These are phyloP conservation scores for Curvularia sp. DNA, from an alignment of 2,329 filamentous ascomycete genomes.

Conservation along the genomic window DNA sequence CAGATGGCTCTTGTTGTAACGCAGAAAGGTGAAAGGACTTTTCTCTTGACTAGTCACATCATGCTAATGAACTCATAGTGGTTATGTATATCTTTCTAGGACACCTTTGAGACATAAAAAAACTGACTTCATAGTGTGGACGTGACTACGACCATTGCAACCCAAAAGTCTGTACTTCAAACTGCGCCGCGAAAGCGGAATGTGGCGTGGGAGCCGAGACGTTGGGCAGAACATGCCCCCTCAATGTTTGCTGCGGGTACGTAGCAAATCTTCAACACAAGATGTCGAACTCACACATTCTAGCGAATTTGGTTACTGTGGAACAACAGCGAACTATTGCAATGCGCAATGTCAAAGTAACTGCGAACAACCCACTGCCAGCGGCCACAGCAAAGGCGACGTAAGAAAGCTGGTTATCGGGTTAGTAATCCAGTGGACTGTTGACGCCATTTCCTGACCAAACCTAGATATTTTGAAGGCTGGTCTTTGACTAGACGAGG, in stretches of 20 bases:
- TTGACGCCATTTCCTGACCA: too few species aligned
- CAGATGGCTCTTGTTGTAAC: too few species aligned
- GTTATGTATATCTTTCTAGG: too few species aligned
- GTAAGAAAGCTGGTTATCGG: slow-evolving; percentile 1
- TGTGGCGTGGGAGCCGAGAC: neutral
- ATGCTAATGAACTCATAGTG: too few species aligned
- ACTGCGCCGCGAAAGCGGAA: neutral
- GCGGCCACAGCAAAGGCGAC: neutral
- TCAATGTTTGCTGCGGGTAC: neutral
- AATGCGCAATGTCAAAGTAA: neutral
- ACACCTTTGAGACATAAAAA: too few species aligned
- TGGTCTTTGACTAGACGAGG: slow-evolving; percentile 1
- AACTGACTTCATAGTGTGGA: neutral
- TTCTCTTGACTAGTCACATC: too few species aligned
- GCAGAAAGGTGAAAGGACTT: too few species aligned
- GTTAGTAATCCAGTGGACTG: neutral
- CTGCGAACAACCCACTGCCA: neutral
- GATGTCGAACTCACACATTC: too few species aligned
- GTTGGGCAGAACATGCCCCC: neutral
- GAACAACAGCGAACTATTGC: neutral
- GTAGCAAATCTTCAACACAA: too few species aligned
- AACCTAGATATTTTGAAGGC: slow-evolving; percentile 2
- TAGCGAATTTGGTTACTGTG: neutral
- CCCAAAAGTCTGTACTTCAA: neutral
- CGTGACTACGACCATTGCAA: neutral